These are phyloP conservation scores for Talaromyces verruculosus DNA, from an alignment of 2,329 filamentous ascomycete genomes.

Conservation along the genomic window DNA sequence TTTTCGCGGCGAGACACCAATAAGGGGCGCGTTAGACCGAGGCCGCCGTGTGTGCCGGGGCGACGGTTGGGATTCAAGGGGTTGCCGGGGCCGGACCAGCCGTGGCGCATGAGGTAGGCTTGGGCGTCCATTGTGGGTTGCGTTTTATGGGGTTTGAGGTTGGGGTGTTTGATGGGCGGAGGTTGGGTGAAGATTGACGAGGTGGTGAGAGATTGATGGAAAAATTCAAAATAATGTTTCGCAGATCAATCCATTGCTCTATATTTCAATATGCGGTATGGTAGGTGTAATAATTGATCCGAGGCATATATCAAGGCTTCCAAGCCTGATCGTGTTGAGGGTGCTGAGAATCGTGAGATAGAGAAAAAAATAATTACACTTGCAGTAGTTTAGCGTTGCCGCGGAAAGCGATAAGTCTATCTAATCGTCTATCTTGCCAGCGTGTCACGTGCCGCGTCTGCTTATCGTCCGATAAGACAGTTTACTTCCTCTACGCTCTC, in stretches of 20 bases:
- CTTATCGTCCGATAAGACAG: background rate
- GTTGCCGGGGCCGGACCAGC: conserved; percentile 87
- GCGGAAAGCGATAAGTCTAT: conserved; percentile 12
- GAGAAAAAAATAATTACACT: background rate
- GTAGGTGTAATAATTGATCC: background rate
- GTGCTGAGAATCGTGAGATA: too few species aligned
- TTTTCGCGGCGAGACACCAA: conserved; percentile 81
- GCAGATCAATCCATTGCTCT: background rate
- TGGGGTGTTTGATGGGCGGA: background rate
- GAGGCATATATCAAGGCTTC: background rate
- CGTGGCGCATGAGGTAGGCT: conserved; percentile 78
- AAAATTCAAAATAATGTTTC: background rate
- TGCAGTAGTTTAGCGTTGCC: background rate
- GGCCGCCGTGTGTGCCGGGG: conserved; percentile 57
- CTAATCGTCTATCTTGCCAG: background rate
- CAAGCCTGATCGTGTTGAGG: background rate
- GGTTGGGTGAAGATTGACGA: background rate
- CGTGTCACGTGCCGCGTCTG: background rate
- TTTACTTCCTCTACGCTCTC: background rate
- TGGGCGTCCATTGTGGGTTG: conserved; percentile 70
- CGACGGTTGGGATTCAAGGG: conserved; percentile 69
- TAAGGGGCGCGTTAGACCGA: conserved; percentile 79
- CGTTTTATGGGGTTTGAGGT: background rate
- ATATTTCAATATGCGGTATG: background rate
- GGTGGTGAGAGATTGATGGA: background rate